Evolutionary conservation across 164 flowering plant genomes (phyloP).

Genomic region (Santalum album): DNA sequence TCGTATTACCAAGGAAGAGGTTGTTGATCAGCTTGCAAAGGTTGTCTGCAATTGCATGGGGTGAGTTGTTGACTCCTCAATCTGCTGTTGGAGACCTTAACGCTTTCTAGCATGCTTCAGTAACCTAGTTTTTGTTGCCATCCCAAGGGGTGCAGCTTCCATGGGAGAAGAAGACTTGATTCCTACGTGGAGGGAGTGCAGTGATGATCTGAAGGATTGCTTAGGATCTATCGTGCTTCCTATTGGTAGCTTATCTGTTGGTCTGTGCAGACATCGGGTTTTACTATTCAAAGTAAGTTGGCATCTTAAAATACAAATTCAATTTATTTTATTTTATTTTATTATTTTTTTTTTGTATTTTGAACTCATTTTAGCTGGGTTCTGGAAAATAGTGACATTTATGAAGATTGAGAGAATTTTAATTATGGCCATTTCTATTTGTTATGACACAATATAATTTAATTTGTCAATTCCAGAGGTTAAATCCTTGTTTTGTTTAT

Average conservation of each 20-base stretch:
- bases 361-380: too few relatives aligned
- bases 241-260: slow-evolving; percentile 73
- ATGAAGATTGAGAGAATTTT: too few relatives aligned
- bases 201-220: slow-evolving; percentile 61
- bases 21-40: slow-evolving; percentile 83
- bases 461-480: too few relatives aligned
- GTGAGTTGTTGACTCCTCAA: slow-evolving; percentile 33
- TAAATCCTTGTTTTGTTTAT: too few relatives aligned
- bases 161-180: slow-evolving; percentile 52
- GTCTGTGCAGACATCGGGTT: slow-evolving; percentile 88
- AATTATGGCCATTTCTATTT: too few relatives aligned
- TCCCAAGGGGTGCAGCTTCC: slow-evolving; percentile 67
- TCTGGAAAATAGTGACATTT: too few relatives aligned
- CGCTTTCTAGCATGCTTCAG: slow-evolving; percentile 3
- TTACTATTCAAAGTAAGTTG: slow-evolving; percentile 79
- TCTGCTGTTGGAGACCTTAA: background rate
- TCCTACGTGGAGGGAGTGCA: slow-evolving; percentile 59
- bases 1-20: slow-evolving; percentile 61
- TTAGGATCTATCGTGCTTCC: slow-evolving; percentile 83
- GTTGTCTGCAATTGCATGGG: slow-evolving; percentile 79
- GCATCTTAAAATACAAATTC: background rate
- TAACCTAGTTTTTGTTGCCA: slow-evolving; percentile 21
- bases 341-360: background rate
- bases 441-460: too few relatives aligned
- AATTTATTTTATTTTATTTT: background rate